These are phyloP conservation scores for Plasmodium inui DNA, from an alignment of 169 alveolate genomes.

Conservation along the genomic window DNA sequence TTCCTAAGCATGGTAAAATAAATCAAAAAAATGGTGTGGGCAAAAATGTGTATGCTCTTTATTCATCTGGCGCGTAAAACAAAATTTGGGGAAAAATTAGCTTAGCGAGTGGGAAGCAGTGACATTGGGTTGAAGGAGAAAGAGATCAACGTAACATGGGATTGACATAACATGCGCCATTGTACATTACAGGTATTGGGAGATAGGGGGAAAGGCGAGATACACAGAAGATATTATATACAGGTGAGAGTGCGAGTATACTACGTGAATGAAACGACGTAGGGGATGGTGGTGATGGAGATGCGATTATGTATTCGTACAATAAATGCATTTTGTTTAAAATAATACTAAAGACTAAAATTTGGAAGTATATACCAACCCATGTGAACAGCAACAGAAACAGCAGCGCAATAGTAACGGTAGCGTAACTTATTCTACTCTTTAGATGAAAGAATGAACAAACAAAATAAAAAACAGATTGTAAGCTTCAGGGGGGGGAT, in stretches of 20 bases:
- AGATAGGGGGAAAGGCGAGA: not conserved
- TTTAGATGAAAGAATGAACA: constrained; percentile 10
- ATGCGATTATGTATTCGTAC: constrained; percentile 26
- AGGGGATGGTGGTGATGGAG: not conserved
- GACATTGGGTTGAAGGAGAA: not conserved
- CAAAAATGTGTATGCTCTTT: not conserved
- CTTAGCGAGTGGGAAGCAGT: not conserved
- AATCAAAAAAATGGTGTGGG: not conserved
- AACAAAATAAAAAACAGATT: constrained; percentile 48
- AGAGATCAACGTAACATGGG: not conserved
- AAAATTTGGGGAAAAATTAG: not conserved
- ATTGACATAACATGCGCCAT: not conserved
- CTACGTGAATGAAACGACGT: not conserved
- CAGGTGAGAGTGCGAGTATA: not conserved
- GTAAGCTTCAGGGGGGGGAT: constrained; percentile 17
- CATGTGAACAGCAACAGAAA: constrained; percentile 2
- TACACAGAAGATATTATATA: not conserved
- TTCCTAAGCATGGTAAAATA: not conserved
- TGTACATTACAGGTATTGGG: not conserved
- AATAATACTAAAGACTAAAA: constrained; percentile 33
- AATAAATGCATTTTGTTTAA: constrained; percentile 20
- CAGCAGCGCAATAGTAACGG: not conserved
- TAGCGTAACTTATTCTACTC: constrained; percentile 18
- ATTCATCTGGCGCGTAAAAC: not conserved
- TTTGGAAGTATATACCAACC: constrained; percentile 24